Evolutionary conservation across 352 stramenopile species (phyloP).

Genomic region (Phytophthora tubulina): DNA sequence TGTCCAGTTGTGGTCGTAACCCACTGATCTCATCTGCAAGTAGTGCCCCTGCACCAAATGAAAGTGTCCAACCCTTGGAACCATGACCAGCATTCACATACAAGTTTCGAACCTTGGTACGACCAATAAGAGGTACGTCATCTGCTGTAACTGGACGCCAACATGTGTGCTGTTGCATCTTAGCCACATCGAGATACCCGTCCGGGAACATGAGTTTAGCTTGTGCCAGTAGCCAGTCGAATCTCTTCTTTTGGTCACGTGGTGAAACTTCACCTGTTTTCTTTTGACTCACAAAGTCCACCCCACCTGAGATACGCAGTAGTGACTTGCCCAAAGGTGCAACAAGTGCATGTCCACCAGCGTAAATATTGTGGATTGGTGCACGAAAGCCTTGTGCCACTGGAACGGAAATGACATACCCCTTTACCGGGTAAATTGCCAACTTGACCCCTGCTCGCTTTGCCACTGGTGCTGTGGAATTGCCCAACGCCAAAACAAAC

Average conservation of each 20-base stretch:
- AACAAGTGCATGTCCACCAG: constrained; percentile 77
- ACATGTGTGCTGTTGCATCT: constrained; percentile 86
- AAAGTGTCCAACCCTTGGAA: constrained; percentile 88
- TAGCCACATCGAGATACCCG: constrained; percentile 78
- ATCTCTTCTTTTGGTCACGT: constrained; percentile 75
- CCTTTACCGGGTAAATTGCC: constrained; percentile 87
- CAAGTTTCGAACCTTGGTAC: constrained; percentile 83
- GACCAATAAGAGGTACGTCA: constrained; percentile 84
- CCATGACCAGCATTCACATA: constrained; percentile 89
- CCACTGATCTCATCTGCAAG: constrained; percentile 87
- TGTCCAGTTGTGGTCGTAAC: constrained; percentile 79
- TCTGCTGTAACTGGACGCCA: constrained; percentile 86
- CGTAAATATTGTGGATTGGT: constrained; percentile 86
- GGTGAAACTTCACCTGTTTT: constrained; percentile 71
- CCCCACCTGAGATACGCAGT: constrained; percentile 82
- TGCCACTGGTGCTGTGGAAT: constrained; percentile 75
- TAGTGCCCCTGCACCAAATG: constrained; percentile 79
- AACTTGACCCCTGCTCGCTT: constrained; percentile 77
- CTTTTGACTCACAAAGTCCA: constrained; percentile 75
- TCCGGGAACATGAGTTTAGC: constrained; percentile 85
- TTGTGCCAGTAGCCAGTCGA: constrained; percentile 82
- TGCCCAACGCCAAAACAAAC: constrained; percentile 87
- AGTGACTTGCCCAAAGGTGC: constrained; percentile 72
- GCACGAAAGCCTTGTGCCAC: constrained; percentile 70
- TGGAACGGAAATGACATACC: constrained; percentile 87